Evolutionary conservation across 495 filamentous ascomycete genomes (phyloP).

Genomic region (Penicillium roqueforti): DNA sequence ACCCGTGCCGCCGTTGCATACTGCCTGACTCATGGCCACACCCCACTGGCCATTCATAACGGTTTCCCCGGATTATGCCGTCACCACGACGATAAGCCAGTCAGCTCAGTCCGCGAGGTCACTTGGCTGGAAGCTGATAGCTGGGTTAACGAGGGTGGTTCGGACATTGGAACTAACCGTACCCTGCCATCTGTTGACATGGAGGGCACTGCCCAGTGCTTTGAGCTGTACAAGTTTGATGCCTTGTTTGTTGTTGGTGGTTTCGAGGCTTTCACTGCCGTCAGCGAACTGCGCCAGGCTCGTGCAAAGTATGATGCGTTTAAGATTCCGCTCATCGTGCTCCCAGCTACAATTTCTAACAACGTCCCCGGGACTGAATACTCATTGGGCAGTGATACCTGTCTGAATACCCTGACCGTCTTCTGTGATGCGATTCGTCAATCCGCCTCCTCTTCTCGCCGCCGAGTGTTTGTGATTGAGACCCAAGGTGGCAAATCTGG

Average conservation of each 20-base stretch:
- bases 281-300: conserved; percentile 79
- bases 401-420: conserved; percentile 89
- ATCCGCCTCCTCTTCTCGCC: conserved; percentile 85
- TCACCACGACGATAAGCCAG: conserved; percentile 77
- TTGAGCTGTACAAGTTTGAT: conserved; percentile 83
- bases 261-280: conserved; percentile 93
- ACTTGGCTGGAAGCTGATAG: conserved; percentile 89
- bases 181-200: conserved; percentile 81
- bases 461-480: conserved; percentile 95
- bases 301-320: conserved; percentile 74
- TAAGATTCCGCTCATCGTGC: conserved; percentile 85
- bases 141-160: conserved; percentile 95
- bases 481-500: conserved; percentile 94
- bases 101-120: conserved; percentile 78
- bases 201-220: conserved; percentile 75
- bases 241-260: conserved; percentile 91
- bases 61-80: conserved; percentile 93
- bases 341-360: conserved; percentile 97
- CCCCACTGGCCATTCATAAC: conserved; percentile 88
- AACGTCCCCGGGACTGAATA: conserved; percentile 99
- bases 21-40: conserved; percentile 89
- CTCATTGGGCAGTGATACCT: conserved; percentile 94
- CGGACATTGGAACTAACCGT: conserved; percentile 97
- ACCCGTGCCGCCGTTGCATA: conserved; percentile 95
- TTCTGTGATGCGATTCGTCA: conserved; percentile 98